These are phyloP conservation scores for Grosmannia serpens DNA, from an alignment of 2,329 filamentous ascomycete species.

Conservation along the genomic window DNA sequence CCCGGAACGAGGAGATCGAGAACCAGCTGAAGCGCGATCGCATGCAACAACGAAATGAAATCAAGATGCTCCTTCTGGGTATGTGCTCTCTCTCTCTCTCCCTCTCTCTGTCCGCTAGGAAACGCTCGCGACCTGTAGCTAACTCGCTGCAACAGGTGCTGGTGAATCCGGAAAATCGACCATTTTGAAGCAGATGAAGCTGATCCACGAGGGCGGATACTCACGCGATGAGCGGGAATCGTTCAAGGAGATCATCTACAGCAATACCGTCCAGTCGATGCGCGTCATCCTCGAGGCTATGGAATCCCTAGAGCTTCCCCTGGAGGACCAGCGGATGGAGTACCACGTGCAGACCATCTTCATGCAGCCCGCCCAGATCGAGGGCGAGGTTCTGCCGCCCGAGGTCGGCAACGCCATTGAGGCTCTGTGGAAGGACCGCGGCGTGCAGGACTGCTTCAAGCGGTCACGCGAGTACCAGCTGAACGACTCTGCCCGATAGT, in stretches of 20 bases:
- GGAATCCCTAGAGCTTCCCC: constrained; percentile 63
- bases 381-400: constrained; percentile 85
- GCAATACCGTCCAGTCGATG: constrained; percentile 60
- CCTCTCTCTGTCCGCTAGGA: background rate
- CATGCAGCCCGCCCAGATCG: constrained; percentile 95
- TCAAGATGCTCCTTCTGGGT: constrained; percentile 99
- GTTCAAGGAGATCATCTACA: constrained; percentile 62
- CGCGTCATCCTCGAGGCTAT: constrained; percentile 58
- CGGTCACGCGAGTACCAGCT: constrained; percentile 91
- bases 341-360: constrained; percentile 98
- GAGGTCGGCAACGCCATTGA: constrained; percentile 91
- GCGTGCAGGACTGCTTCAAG: constrained; percentile 92
- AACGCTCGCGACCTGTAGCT: constrained; percentile 6
- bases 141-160: constrained; percentile 51
- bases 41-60: constrained; percentile 98
- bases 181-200: constrained; percentile 96
- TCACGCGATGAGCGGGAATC: constrained; percentile 73
- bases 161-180: constrained; percentile 97
- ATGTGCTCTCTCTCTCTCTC: constrained; percentile 26
- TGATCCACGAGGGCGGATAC: constrained; percentile 98
- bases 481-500: constrained; percentile 96
- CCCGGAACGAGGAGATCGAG: constrained; percentile 99
- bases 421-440: constrained; percentile 83
- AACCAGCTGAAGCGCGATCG: constrained; percentile 98
- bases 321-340: constrained; percentile 86